Evolutionary conservation across 108 stramenopile species (phyloP), one percentile per base, ranked within the genome.

Genomic region (Nitzschia palea): DNA sequence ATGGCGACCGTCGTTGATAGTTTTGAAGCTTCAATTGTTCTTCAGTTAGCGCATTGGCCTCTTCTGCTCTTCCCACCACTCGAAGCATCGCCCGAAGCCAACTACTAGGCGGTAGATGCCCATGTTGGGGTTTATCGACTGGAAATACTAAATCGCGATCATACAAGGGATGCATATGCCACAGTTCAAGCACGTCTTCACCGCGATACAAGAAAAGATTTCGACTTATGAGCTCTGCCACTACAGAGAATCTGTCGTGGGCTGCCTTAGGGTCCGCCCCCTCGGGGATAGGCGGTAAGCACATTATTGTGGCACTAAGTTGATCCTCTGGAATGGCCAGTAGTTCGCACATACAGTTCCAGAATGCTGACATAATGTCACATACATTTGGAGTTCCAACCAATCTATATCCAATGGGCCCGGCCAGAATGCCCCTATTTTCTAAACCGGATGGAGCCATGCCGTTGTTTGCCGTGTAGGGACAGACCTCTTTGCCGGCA

Each of bases 301-400:
- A 81, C 18, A 89, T 59, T 54, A 85, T 72, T 1, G 79, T 80
- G 20, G 83, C 67, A 23, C 70, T 74, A 25, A 80, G 55, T 12
- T 77, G 60, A 6, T 76, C 72, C 23, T 82, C 79, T 29, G 78
- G 71, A n/a, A 42, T 29, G 0, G 78, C 67, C 62, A 80, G 57
- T 20, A 93, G 61, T 55, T 89, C 91, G 62, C 91, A 93, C 17
- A 89, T 74, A 44, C 76, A 77, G 65, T 80, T 86, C 91, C 91
- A 93, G 71, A 89, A 93, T 4, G 72, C 50, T n/a, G 86, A 67
- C 37, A 93, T 70, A 8, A 78, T 82, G 40, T 74, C 57, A 57
- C 69, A 75, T 35, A 67, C 66, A 26, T 75, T 85, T 8, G 67
- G 45, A 14, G 78, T 59, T 27, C 59, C 70, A 36, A 77, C 76